Evolutionary conservation across 176 grass and related monocot genomes (phyloP).

Genomic region (Hordeum marinum): DNA sequence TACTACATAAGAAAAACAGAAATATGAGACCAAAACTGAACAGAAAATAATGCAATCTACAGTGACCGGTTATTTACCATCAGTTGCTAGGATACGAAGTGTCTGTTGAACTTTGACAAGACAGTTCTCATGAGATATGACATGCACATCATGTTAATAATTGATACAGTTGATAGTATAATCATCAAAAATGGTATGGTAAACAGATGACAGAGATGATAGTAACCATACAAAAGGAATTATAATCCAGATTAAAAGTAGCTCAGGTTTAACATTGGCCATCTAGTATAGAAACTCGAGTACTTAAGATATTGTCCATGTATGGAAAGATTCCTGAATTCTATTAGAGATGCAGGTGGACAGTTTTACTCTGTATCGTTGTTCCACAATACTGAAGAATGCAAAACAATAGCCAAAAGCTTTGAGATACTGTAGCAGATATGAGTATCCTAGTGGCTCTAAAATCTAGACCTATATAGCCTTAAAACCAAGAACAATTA

Average conservation of each 20-base stretch:
- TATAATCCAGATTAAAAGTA: background rate
- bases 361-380: background rate
- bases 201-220: background rate
- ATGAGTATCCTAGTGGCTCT: background rate
- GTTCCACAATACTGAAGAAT: background rate
- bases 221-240: background rate
- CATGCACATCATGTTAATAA: constrained; percentile 3
- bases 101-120: background rate
- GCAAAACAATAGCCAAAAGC: background rate
- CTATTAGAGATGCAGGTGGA: background rate
- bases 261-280: background rate
- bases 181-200: background rate
- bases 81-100: constrained; percentile 4
- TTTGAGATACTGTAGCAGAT: background rate
- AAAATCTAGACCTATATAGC: constrained; percentile 5
- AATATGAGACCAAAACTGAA: constrained; percentile 9
- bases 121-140: background rate
- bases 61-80: constrained; percentile 3
- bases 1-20: constrained; percentile 14
- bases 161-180: background rate
- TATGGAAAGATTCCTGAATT: background rate
- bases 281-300: background rate
- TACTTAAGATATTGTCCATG: background rate
- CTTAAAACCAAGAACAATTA: background rate
- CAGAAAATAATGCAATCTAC: too few relatives aligned